phyloP scores from a whole-genome alignment of 2,329 filamentous ascomycete species.

The Penicillium sp. region DNA sequence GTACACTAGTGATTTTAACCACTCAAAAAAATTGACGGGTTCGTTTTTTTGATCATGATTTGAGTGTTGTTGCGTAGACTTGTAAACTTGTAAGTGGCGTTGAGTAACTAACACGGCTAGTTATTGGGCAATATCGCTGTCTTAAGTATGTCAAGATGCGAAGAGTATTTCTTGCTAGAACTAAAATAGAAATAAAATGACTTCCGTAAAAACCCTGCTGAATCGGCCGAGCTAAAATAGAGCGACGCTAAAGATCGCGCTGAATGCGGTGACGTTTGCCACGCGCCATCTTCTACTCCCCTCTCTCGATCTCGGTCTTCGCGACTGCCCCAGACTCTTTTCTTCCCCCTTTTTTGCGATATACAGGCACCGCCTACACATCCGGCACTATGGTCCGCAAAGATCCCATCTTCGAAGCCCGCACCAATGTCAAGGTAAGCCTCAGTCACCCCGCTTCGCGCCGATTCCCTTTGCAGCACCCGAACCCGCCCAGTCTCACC shows the following conservation, averaged over 20 bases:
- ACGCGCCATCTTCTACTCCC: conserved; percentile 11
- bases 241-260: conserved; percentile 6
- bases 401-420: conserved; percentile 42
- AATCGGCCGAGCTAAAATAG: not conserved
- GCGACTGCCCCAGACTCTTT: not conserved
- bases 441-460: not conserved
- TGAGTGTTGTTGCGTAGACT: not conserved
- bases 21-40: conserved; percentile 12
- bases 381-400: conserved; percentile 36
- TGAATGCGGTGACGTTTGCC: conserved; percentile 29
- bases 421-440: conserved; percentile 41
- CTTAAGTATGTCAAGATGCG: not conserved
- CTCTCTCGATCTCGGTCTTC: conserved; percentile 4
- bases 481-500: not conserved
- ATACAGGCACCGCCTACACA: not conserved
- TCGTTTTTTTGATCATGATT: conserved; percentile 3
- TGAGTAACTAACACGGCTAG: not conserved
- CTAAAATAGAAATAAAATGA: not conserved
- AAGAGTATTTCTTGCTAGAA: too few species aligned
- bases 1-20: conserved; percentile 21
- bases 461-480: not conserved
- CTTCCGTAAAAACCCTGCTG: not conserved
- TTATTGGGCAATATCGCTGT: not conserved
- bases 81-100: not conserved
- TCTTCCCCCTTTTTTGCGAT: not conserved